These are phyloP conservation scores for Trichothecium roseum DNA, from an alignment of 2,329 filamentous ascomycete species.

Conservation along the genomic window DNA sequence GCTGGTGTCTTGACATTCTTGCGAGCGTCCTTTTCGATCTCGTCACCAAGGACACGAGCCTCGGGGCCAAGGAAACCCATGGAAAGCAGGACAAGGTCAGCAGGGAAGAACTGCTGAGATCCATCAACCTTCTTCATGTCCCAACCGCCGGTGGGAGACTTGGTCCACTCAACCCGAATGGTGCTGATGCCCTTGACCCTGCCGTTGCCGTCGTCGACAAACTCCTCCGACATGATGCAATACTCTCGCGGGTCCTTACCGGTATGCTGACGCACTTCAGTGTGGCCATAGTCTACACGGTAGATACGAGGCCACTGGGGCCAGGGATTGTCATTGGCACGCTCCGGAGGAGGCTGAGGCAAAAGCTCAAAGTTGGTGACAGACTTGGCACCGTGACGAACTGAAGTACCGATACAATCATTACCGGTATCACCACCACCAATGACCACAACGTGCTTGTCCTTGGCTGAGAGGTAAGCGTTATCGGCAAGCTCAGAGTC, in stretches of 20 bases:
- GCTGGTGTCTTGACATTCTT: conserved; percentile 94
- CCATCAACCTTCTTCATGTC: conserved; percentile 97
- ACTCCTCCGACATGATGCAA: conserved; percentile 97
- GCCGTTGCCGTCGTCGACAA: conserved; percentile 79
- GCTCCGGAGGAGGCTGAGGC: conserved; percentile 82
- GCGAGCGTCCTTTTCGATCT: conserved; percentile 80
- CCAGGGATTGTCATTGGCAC: conserved; percentile 92
- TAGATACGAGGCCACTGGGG: conserved; percentile 97
- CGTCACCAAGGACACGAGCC: conserved; percentile 74
- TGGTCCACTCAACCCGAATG: conserved; percentile 91
- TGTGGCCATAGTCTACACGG: conserved; percentile 96
- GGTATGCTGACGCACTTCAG: conserved; percentile 90
- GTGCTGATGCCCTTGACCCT: conserved; percentile 95
- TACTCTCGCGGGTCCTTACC: conserved; percentile 94
- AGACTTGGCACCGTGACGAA: conserved; percentile 90
- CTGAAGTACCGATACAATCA: conserved; percentile 93
- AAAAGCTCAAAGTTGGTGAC: conserved; percentile 95
- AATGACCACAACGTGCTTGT: conserved; percentile 92
- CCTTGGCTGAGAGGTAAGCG: conserved; percentile 87
- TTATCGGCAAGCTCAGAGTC: conserved; percentile 80
- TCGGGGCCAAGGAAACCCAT: conserved; percentile 98
- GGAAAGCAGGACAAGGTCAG: conserved; percentile 84
- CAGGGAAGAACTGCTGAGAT: conserved; percentile 91
- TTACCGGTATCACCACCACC: conserved; percentile 97
- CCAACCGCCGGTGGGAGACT: conserved; percentile 81